These are phyloP conservation scores for Ilyonectria sp. DNA, from an alignment of 2,329 filamentous ascomycete species.

Conservation along the genomic window DNA sequence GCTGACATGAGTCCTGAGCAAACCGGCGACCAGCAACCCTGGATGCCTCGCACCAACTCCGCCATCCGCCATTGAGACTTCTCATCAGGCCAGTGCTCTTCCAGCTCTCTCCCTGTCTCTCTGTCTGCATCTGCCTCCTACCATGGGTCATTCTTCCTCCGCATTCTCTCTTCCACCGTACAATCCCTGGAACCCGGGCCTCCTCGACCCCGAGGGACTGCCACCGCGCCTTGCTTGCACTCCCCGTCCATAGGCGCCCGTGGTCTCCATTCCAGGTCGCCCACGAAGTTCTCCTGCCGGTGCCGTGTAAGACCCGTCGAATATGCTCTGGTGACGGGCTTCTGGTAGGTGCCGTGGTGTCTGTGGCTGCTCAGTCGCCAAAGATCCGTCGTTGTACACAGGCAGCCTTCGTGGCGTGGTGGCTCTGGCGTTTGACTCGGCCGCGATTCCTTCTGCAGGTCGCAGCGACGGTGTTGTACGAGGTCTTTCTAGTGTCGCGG, in stretches of 20 bases:
- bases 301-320: slow-evolving; percentile 42
- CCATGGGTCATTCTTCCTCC: slow-evolving; percentile 50
- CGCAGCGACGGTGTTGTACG: background rate
- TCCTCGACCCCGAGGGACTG: slow-evolving; percentile 57
- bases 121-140: background rate
- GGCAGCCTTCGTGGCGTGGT: slow-evolving; percentile 26
- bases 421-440: background rate
- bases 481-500: background rate
- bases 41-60: too few species aligned
- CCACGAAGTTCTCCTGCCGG: slow-evolving; percentile 34
- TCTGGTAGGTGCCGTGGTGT: slow-evolving; percentile 45
- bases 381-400: slow-evolving; percentile 42
- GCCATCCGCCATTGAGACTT: background rate
- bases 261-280: slow-evolving; percentile 16
- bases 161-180: slow-evolving; percentile 66
- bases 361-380: slow-evolving; percentile 38
- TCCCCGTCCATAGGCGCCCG: slow-evolving; percentile 16
- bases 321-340: slow-evolving; percentile 43
- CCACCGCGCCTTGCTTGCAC: slow-evolving; percentile 44
- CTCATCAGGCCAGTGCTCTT: background rate
- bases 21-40: background rate
- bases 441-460: background rate
- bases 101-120: background rate
- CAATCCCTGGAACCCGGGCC: slow-evolving; percentile 62
- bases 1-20: background rate